Percentiles rank a stretch among this genome's conserved stretches.
Evolutionary conservation across 805 yeast genomes (phyloP).

Genomic region (Candida adriatica): DNA sequence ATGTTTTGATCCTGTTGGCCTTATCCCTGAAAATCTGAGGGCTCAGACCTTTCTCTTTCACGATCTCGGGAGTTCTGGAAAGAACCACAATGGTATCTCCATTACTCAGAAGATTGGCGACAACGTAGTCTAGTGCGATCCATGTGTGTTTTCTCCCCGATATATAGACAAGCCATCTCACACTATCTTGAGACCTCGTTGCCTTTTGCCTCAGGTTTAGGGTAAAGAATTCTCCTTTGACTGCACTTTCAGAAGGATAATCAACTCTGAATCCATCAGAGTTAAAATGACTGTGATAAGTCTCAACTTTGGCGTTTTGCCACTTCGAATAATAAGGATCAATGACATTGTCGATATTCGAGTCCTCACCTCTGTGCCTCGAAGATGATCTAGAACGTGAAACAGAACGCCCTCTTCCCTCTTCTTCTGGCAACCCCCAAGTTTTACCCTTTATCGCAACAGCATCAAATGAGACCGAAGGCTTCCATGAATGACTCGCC

Average conservation of each 20-base stretch:
- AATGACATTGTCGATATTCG: neutral
- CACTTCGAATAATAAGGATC: neutral
- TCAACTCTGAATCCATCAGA: constrained; percentile 16
- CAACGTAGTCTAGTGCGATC: constrained; percentile 73
- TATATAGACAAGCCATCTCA: constrained; percentile 42
- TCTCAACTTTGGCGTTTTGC: neutral
- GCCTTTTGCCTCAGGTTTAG: constrained; percentile 1
- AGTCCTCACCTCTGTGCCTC: neutral
- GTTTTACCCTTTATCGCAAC: neutral
- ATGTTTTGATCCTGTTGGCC: constrained; percentile 24
- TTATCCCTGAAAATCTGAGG: neutral
- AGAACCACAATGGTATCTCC: constrained; percentile 65
- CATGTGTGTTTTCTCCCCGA: constrained; percentile 73
- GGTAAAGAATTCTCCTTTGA: constrained; percentile 12
- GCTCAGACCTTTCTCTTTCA: neutral
- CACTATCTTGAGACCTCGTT: neutral
- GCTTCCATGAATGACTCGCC: too few species aligned
- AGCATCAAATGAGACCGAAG: neutral
- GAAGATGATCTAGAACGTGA: neutral
- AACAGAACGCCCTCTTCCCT: neutral
- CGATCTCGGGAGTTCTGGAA: constrained; percentile 30
- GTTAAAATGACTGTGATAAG: constrained; percentile 2
- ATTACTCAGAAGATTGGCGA: constrained; percentile 45
- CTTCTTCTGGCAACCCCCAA: neutral
- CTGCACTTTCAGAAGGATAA: constrained; percentile 17